phyloP scores from a whole-genome alignment of 192 early-diverging fungal genomes.

The Chytriomyces hyalinus region DNA sequence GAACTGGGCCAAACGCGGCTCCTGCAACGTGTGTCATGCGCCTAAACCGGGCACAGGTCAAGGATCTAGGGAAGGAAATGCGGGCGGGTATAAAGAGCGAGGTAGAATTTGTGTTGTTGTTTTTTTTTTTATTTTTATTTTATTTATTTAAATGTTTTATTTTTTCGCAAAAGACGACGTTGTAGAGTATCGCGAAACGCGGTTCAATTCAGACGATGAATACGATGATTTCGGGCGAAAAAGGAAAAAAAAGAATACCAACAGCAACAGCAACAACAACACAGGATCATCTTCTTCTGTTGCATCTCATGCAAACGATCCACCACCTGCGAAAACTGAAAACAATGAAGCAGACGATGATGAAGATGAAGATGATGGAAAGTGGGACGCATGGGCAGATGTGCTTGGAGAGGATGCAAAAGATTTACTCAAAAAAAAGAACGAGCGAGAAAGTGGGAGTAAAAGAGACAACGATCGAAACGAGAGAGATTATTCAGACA shows the following conservation, averaged over 20 bases:
- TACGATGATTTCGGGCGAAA: slow-evolving; percentile 56
- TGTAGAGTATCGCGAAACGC: slow-evolving; percentile 48
- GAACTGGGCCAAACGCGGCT: slow-evolving; percentile 44
- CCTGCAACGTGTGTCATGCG: slow-evolving; percentile 51
- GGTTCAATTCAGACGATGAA: slow-evolving; percentile 47
- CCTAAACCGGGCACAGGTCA: slow-evolving; percentile 44
- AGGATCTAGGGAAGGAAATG: slow-evolving; percentile 44
- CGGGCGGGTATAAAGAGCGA: slow-evolving; percentile 51
- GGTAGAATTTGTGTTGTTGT: slow-evolving; percentile 25
- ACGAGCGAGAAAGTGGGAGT: neutral
- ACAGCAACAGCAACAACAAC: neutral
- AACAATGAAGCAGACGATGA: slow-evolving; percentile 46
- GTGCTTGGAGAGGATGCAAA: slow-evolving; percentile 42
- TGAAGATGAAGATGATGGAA: slow-evolving; percentile 48
- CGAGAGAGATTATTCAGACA: neutral
- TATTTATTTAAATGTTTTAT: neutral
- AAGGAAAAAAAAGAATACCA: slow-evolving; percentile 40
- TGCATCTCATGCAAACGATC: slow-evolving; percentile 11
- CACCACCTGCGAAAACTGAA: neutral
- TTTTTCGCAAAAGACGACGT: slow-evolving; percentile 38
- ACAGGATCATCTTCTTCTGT: neutral
- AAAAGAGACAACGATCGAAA: neutral
- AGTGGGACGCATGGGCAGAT: slow-evolving; percentile 54
- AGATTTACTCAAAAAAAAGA: slow-evolving; percentile 2
- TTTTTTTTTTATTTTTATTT: neutral